These are phyloP conservation scores for Tetratostichococcus sp. DNA, from an alignment of 139 green algal species.

Conservation along the genomic window DNA sequence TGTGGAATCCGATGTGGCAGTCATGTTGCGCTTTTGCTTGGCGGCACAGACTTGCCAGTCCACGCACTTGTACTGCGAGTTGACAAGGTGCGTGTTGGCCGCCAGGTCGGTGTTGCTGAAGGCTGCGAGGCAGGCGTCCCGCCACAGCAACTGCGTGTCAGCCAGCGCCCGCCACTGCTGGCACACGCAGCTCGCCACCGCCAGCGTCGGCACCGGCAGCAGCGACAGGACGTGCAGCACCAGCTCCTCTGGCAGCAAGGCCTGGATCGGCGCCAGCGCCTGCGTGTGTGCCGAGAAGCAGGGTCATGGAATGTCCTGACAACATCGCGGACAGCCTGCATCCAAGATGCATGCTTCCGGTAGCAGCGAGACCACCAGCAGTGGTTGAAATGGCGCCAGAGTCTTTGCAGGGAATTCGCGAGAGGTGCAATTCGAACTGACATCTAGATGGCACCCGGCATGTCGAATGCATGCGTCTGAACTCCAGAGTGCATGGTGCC, in stretches of 20 bases:
- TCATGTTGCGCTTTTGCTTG: no score
- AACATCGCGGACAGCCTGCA: no score
- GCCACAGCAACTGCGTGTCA: constrained; percentile 58
- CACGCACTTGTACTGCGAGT: constrained; percentile 20
- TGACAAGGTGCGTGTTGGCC: constrained; percentile 19
- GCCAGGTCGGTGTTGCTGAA: constrained; percentile 32
- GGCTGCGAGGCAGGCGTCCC: constrained; percentile 52
- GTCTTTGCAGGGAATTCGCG: neutral
- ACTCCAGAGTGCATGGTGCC: no score
- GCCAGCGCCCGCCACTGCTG: constrained; percentile 47
- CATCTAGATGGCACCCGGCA: no score
- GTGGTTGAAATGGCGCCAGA: neutral
- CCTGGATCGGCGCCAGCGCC: constrained; percentile 63
- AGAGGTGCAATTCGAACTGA: neutral
- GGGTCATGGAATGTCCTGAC: neutral
- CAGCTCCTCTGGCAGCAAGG: constrained; percentile 68
- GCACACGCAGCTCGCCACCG: constrained; percentile 58
- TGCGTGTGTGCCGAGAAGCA: neutral
- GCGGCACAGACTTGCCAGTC: no score
- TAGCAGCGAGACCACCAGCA: no score
- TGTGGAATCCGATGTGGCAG: no score
- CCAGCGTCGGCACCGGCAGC: constrained; percentile 53
- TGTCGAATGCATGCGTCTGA: no score
- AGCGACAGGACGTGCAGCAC: constrained; percentile 48
- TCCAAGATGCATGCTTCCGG: no score